phyloP scores from a whole-genome alignment of 768 basidiomycete species.

The Macrolepiota dolichaula region DNA sequence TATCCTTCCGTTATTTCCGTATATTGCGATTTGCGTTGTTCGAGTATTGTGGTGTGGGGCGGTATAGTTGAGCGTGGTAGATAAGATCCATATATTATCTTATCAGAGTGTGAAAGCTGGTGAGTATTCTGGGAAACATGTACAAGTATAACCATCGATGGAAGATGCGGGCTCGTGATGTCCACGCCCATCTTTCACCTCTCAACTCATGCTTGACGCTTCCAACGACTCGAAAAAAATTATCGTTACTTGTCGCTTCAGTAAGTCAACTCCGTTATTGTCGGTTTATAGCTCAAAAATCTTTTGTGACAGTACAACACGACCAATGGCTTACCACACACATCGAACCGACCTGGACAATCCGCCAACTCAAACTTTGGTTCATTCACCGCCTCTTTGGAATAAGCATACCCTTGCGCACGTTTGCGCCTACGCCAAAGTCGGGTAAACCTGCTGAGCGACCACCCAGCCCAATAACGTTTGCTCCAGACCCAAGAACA shows the following conservation, averaged over 20 bases:
- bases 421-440: constrained; percentile 16
- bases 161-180: background rate
- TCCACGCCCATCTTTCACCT: background rate
- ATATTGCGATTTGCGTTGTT: background rate
- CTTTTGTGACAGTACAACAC: constrained; percentile 43
- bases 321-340: constrained; percentile 82
- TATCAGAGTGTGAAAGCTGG: constrained; percentile 4
- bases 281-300: background rate
- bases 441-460: constrained; percentile 23
- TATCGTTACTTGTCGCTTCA: constrained; percentile 10
- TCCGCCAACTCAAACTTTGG: constrained; percentile 61
- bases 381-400: constrained; percentile 54
- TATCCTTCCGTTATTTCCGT: no score
- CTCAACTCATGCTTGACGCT: background rate
- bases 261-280: background rate
- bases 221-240: constrained; percentile 1
- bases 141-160: constrained; percentile 1
- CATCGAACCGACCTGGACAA: constrained; percentile 55
- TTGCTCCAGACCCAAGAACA: constrained; percentile 45
- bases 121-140: background rate
- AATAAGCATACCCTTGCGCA: constrained; percentile 29
- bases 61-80: background rate
- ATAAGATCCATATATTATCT: constrained; percentile 5
- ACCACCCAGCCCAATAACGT: constrained; percentile 66
- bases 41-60: background rate